These are phyloP conservation scores for Ceratorhiza oryzae-sativae DNA, from an alignment of 1,284 basidiomycete genomes.

Conservation along the genomic window DNA sequence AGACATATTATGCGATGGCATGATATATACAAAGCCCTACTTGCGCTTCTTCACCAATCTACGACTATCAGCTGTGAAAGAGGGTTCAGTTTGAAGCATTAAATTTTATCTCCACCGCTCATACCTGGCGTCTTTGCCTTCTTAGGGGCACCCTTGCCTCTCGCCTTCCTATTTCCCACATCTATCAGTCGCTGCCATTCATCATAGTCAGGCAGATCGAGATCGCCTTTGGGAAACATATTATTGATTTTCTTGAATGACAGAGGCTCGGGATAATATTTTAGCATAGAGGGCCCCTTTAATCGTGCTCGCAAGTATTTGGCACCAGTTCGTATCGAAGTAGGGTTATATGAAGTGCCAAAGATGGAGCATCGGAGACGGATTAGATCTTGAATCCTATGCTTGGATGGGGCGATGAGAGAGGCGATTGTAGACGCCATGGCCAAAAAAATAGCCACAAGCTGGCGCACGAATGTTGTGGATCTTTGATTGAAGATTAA, in stretches of 20 bases:
- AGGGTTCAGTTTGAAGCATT: no score
- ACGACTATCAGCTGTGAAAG: constrained; percentile 46
- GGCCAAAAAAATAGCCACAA: neutral
- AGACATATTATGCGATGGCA: neutral
- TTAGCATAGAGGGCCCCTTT: constrained; percentile 76
- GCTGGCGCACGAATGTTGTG: neutral
- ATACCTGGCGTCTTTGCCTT: constrained; percentile 74
- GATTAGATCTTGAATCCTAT: constrained; percentile 60
- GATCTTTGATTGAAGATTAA: no score
- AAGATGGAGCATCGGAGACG: constrained; percentile 75
- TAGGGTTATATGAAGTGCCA: constrained; percentile 84
- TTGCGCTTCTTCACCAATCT: constrained; percentile 42
- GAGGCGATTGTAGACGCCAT: constrained; percentile 30
- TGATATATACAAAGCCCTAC: constrained; percentile 3
- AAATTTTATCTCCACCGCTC: no score
- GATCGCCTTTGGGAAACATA: constrained; percentile 53
- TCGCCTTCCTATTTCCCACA: constrained; percentile 67
- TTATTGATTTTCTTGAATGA: constrained; percentile 61
- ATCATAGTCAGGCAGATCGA: constrained; percentile 66
- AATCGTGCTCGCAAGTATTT: constrained; percentile 82
- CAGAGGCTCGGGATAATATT: constrained; percentile 72
- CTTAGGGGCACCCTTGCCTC: constrained; percentile 81
- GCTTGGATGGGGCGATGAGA: constrained; percentile 34
- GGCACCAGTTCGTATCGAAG: constrained; percentile 76
- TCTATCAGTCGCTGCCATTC: constrained; percentile 73